Conservation (phyloP, 768 basidiomycete species). For the Amanita molliuscula region DNA sequence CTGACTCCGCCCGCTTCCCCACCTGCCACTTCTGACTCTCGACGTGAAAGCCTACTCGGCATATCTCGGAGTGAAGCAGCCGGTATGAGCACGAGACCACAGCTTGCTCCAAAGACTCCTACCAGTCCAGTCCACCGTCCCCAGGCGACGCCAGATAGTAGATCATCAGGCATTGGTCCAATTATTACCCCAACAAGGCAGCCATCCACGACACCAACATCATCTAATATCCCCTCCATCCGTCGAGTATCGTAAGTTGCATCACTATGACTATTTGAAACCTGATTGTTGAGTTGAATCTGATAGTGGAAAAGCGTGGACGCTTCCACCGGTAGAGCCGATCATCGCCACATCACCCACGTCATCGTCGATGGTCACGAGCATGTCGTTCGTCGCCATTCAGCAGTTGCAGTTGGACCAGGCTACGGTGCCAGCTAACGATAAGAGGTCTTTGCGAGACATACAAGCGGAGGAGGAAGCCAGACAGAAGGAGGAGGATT, state of each 20-base stretch:
- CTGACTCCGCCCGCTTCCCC: not conserved
- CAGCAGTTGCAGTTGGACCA: slow-evolving; percentile 68
- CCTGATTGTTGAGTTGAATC: not conserved
- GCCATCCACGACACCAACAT: slow-evolving; percentile 11
- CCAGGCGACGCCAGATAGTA: slow-evolving; percentile 8
- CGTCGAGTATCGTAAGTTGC: slow-evolving; percentile 43
- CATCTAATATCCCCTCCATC: slow-evolving; percentile 14
- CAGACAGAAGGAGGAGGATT: slow-evolving; percentile 62
- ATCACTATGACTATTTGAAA: not conserved
- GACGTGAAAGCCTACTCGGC: not conserved
- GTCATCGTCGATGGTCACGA: slow-evolving; percentile 11
- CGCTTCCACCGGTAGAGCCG: slow-evolving; percentile 40
- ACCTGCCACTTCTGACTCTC: not conserved
- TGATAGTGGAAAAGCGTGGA: slow-evolving; percentile 55
- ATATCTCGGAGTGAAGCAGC: not conserved
- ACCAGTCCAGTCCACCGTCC: not conserved
- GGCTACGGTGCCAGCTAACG: slow-evolving; percentile 26
- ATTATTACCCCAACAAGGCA: slow-evolving; percentile 53
- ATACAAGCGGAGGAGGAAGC: slow-evolving; percentile 81
- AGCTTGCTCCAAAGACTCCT: not conserved
- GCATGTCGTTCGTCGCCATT: slow-evolving; percentile 73
- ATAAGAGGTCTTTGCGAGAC: slow-evolving; percentile 58
- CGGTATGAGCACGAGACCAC: not conserved
- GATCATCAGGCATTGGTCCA: slow-evolving; percentile 39
- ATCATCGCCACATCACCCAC: slow-evolving; percentile 20